Conservation (phyloP, 1,284 basidiomycete genomes). For the Taiwanofungus camphoratus region DNA sequence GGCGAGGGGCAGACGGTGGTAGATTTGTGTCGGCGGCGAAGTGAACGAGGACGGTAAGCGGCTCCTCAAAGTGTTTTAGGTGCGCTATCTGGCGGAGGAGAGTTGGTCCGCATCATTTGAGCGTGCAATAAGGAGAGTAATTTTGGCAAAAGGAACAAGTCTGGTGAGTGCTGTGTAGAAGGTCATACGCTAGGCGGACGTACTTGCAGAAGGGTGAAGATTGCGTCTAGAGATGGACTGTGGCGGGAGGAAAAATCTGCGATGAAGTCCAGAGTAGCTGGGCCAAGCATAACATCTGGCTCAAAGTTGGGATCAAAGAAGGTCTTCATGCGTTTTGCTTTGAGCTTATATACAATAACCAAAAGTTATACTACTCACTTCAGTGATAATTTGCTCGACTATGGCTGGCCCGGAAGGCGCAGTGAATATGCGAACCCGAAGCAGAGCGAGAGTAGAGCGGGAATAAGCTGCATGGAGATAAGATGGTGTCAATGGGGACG, state of each 20-base stretch:
- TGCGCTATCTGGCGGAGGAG: constrained; percentile 42
- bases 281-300: constrained; percentile 56
- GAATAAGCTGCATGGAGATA: constrained; percentile 51
- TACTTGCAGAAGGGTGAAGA: constrained; percentile 58
- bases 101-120: background rate
- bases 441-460: constrained; percentile 47
- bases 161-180: background rate
- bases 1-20: constrained; percentile 22
- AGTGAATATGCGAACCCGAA: constrained; percentile 46
- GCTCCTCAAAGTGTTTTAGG: constrained; percentile 64
- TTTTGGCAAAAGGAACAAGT: background rate
- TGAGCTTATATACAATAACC: too few relatives aligned
- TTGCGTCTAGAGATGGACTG: constrained; percentile 47
- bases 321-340: constrained; percentile 43
- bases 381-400: constrained; percentile 44
- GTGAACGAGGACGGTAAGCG: constrained; percentile 42
- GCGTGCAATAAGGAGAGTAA: background rate
- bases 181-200: constrained; percentile 6
- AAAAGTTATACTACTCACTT: too few relatives aligned
- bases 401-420: constrained; percentile 42
- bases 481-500: constrained; percentile 47
- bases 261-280: constrained; percentile 47
- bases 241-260: constrained; percentile 50
- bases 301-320: constrained; percentile 59
- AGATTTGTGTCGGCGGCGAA: constrained; percentile 22